Percentiles rank a stretch among this genome's conserved stretches.
Conservation (phyloP, 2,329 filamentous ascomycete species). For the Pseudogymnoascus sp. region DNA sequence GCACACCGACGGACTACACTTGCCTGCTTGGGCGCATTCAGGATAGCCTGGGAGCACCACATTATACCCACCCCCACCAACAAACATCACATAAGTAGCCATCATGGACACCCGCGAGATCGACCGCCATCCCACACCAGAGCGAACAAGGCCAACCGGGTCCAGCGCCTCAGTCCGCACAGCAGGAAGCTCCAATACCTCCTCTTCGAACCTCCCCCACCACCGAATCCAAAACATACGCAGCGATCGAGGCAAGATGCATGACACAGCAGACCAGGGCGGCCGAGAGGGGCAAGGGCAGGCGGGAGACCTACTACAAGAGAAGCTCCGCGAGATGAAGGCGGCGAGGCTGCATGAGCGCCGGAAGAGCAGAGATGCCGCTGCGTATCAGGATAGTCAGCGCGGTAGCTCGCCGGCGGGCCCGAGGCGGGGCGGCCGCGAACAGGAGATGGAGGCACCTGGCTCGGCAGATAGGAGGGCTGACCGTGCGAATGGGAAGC, state of each 20-base stretch:
- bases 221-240: constrained; percentile 8
- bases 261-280: background rate
- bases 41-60: background rate
- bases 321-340: constrained; percentile 28
- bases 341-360: constrained; percentile 22
- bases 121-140: constrained; percentile 1
- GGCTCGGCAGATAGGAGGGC: constrained; percentile 21
- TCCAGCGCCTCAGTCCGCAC: background rate
- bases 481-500: constrained; percentile 29
- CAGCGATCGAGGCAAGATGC: constrained; percentile 1
- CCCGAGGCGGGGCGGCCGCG: constrained; percentile 14
- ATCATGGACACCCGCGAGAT: background rate
- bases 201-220: constrained; percentile 8
- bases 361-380: constrained; percentile 20
- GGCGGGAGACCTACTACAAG: constrained; percentile 23
- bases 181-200: background rate
- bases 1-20: background rate
- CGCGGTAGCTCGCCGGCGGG: constrained; percentile 25
- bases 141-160: constrained; percentile 3
- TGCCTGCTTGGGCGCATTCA: constrained; percentile 1
- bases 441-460: constrained; percentile 23
- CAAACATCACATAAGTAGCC: constrained; percentile 3
- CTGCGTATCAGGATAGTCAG: constrained; percentile 14
- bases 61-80: background rate
- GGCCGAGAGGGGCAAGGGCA: background rate